Conservation (phyloP, 768 basidiomycete species). For the Termitomyces eurrhizus region DNA sequence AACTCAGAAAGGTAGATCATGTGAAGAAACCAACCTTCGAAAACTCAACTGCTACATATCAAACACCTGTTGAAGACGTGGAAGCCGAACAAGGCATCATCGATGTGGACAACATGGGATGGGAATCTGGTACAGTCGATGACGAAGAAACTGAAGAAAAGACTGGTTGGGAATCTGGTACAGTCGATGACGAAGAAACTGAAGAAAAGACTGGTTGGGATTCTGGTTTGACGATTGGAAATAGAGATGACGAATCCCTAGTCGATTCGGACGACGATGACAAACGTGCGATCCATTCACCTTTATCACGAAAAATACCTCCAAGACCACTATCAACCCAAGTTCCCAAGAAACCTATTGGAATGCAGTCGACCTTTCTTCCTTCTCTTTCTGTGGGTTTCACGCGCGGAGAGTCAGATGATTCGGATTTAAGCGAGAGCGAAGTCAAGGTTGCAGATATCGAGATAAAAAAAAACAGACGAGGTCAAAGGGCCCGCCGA, state of each 20-base stretch:
- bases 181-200: conserved; percentile 29
- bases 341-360: conserved; percentile 18
- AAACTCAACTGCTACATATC: background rate
- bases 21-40: conserved; percentile 12
- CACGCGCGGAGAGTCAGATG: conserved; percentile 71
- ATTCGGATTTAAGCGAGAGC: conserved; percentile 70
- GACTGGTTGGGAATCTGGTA: conserved; percentile 41
- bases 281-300: conserved; percentile 23
- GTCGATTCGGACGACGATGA: conserved; percentile 28
- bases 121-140: conserved; percentile 40
- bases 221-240: conserved; percentile 41
- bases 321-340: conserved; percentile 23
- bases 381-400: conserved; percentile 89
- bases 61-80: conserved; percentile 9
- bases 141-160: conserved; percentile 27
- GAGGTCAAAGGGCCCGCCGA: conserved; percentile 91
- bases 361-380: conserved; percentile 63
- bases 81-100: conserved; percentile 19
- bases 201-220: conserved; percentile 45
- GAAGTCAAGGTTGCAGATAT: conserved; percentile 52
- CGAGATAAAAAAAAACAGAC: conserved; percentile 72
- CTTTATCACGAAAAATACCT: conserved; percentile 17
- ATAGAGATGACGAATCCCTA: conserved; percentile 26
- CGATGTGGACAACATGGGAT: conserved; percentile 28
- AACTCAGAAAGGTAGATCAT: conserved; percentile 18